Evolutionary conservation across 129 eudicot species (phyloP).

Genomic region (Flaveria sonorensis): DNA sequence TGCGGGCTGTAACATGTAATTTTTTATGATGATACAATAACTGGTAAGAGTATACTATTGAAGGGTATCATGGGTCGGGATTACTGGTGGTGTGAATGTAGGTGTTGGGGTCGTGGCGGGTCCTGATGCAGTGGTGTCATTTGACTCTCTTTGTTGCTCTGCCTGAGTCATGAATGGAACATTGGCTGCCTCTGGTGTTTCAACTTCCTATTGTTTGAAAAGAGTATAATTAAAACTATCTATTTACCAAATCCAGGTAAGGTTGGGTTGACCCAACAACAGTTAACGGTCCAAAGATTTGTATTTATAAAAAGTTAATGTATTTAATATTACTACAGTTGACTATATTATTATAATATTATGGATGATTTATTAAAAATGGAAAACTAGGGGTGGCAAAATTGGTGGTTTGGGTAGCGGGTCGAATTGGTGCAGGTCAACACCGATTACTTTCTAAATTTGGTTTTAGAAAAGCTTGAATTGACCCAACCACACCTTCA

Average conservation of each 20-base stretch:
- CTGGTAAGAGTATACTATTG: constrained; percentile 25
- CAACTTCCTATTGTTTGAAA: constrained; percentile 60
- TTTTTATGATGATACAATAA: constrained; percentile 25
- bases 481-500: not conserved
- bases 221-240: not conserved
- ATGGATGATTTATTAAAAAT: not conserved
- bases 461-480: not conserved
- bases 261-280: not conserved
- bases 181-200: constrained; percentile 57
- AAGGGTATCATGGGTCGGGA: constrained; percentile 34
- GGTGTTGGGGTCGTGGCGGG: constrained; percentile 30
- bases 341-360: not conserved
- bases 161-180: constrained; percentile 70
- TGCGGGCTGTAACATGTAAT: constrained; percentile 12
- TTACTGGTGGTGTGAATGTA: constrained; percentile 25
- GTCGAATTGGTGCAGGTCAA: not conserved
- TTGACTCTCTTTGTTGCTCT: constrained; percentile 63
- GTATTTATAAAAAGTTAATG: not conserved
- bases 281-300: not conserved
- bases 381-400: not conserved
- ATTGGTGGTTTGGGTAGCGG: not conserved
- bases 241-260: not conserved
- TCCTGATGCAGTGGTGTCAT: constrained; percentile 58
- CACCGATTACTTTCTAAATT: not conserved
- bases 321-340: not conserved